Evolutionary conservation across 768 basidiomycete genomes (phyloP).

Genomic region (Brasilioporus rufonigricans): DNA sequence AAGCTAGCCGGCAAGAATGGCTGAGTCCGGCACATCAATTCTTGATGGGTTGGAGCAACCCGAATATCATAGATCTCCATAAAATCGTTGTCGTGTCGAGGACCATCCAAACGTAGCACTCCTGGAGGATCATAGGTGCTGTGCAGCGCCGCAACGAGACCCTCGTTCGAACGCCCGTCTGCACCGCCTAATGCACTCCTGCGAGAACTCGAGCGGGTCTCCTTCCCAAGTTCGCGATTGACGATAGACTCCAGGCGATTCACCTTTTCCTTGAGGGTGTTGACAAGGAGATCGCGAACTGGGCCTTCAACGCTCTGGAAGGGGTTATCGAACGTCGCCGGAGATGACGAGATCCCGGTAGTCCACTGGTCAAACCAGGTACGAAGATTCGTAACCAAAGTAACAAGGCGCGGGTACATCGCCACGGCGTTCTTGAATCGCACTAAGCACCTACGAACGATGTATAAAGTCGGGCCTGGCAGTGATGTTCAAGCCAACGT

Average conservation of each 20-base stretch:
- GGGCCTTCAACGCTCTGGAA: conserved; percentile 29
- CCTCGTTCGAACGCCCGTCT: conserved; percentile 25
- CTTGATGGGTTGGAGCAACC: conserved; percentile 69
- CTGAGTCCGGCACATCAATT: conserved; percentile 46
- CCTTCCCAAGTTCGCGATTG: conserved; percentile 45
- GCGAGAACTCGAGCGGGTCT: conserved; percentile 23
- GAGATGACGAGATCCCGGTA: conserved; percentile 33
- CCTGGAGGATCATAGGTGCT: conserved; percentile 57
- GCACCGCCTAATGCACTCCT: not conserved
- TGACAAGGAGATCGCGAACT: conserved; percentile 38
- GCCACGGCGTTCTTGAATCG: conserved; percentile 58
- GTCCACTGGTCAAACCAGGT: conserved; percentile 51
- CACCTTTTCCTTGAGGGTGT: conserved; percentile 31
- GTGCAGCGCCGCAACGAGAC: conserved; percentile 38
- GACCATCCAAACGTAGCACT: conserved; percentile 42
- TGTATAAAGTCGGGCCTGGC: conserved; percentile 14
- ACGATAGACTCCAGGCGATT: conserved; percentile 42
- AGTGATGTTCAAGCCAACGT: conserved; percentile 14
- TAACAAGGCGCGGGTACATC: conserved; percentile 42
- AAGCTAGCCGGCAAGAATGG: conserved; percentile 66
- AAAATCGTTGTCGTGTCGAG: conserved; percentile 69
- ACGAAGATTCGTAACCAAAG: conserved; percentile 41
- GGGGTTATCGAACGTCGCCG: conserved; percentile 46
- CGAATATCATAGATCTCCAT: conserved; percentile 54
- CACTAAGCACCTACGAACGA: conserved; percentile 43